Base-by-base conservation (phyloP, 2,329 filamentous ascomycete species). In the Furcasterigmium sp. region DNA sequence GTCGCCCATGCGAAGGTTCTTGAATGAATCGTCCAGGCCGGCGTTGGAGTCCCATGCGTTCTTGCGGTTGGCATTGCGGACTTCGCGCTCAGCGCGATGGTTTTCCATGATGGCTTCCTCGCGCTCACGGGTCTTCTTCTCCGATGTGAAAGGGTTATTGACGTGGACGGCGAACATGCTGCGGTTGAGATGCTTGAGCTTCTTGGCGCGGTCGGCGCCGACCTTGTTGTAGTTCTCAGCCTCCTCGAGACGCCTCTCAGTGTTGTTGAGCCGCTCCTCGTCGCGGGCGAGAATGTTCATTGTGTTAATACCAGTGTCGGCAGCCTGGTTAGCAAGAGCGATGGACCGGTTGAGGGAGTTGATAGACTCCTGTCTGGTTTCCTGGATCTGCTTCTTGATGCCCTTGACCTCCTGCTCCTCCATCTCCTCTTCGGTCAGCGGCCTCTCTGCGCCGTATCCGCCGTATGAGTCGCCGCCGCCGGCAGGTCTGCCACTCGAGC, bases 91-190 rank as follows among this genome's bases (percentile, higher is more conserved):
- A 46, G 72, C 59, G 26, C 82, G 76, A 54, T 87, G 79, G 45
- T 83, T 83, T 37, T 84, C 80, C 56, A 94, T 70, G 36, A 87
- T 76, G 43, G 79, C 73, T 40, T 84, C 72, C 51, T 93, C 87
- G 32, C 80, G 76, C 45, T 78, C 80, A 43, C 74, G 72, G 21
- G 75, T 76, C 36, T 84, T 77, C 51, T 75, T 77, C 49, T 78
- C 80, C 13, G 80, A 80, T 0, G 87, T 93, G 60, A 95, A 88
- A 0, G 85, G 85, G 54, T 89, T 89, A 42, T 73, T 72, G 20
- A 91, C 83, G 56, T 90, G 85, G 18, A 91, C 78, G 5, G 87
- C 86, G 57, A 95, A 95, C 89, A 96, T 95, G 69, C 84, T 90
- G 49, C 85, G 75, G 64, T 96, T 95, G 39, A 94, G 72, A 1